These are phyloP conservation scores for Raddia distichophylla DNA, from an alignment of 176 grass and related monocot genomes.

Conservation along the genomic window DNA sequence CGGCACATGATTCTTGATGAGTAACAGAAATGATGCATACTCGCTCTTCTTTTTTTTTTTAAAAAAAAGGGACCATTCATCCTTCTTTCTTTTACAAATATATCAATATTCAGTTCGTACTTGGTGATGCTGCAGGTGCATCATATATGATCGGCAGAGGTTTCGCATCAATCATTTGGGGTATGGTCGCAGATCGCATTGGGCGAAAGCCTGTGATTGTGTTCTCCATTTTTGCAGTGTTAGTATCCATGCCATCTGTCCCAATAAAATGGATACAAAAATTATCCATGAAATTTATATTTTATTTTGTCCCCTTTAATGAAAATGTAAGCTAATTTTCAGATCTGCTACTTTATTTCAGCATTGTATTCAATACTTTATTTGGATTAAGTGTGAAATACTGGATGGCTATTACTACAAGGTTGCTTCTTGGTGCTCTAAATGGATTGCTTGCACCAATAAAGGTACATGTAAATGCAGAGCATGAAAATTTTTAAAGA, in stretches of 20 bases:
- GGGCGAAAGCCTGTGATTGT: constrained; percentile 80
- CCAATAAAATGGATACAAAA: background rate
- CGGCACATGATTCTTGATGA: background rate
- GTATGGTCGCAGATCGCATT: constrained; percentile 65
- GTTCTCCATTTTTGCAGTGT: constrained; percentile 69
- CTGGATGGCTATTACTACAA: constrained; percentile 76
- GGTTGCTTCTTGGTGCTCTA: constrained; percentile 69
- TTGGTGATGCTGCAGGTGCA: constrained; percentile 49
- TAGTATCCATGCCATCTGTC: constrained; percentile 27
- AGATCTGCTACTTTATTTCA: constrained; percentile 29
- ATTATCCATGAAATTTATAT: no score
- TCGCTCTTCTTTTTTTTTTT: no score
- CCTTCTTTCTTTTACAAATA: background rate
- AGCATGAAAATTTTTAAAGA: no score
- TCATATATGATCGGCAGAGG: constrained; percentile 87
- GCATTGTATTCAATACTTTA: constrained; percentile 70
- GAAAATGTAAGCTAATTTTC: no score
- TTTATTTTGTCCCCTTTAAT: no score
- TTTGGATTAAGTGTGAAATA: constrained; percentile 74
- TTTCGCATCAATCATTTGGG: constrained; percentile 69
- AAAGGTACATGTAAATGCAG: constrained; percentile 15
- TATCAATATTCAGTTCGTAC: background rate
- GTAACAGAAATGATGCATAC: background rate
- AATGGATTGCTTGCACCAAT: constrained; percentile 69
- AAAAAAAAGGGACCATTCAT: background rate